Percentiles rank a stretch among this genome's conserved stretches.
Evolutionary conservation across 805 yeast genomes (phyloP).

Genomic region (Sugiyamaella valdiviana): DNA sequence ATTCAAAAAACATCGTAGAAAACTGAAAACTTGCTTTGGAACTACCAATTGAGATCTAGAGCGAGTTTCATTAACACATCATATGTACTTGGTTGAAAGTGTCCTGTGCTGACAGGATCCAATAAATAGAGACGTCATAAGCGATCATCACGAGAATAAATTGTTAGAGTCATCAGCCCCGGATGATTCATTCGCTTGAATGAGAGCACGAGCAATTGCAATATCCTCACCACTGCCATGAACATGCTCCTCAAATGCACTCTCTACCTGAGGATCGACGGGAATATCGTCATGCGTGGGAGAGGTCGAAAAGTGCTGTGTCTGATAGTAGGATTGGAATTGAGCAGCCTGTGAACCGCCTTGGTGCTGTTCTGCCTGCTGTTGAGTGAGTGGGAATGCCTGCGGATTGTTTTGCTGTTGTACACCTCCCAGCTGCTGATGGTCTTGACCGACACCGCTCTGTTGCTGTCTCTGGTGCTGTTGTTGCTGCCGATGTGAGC

Average conservation of each 20-base stretch:
- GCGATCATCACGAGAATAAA: neutral
- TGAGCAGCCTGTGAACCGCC: slow-evolving; percentile 5
- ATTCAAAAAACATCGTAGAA: too few relatives aligned
- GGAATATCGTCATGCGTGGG: slow-evolving; percentile 28
- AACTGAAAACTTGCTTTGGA: too few relatives aligned
- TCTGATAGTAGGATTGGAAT: neutral
- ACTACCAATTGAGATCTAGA: too few relatives aligned
- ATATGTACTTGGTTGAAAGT: too few relatives aligned
- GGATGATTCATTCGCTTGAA: slow-evolving; percentile 46
- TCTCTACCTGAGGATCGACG: slow-evolving; percentile 52
- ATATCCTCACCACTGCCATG: slow-evolving; percentile 43
- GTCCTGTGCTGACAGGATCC: too few relatives aligned
- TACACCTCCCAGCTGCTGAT: neutral
- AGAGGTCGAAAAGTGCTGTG: neutral
- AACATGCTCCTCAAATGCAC: slow-evolving; percentile 40
- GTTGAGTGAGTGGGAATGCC: slow-evolving; percentile 7
- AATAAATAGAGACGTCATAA: neutral
- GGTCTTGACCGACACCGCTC: slow-evolving; percentile 5
- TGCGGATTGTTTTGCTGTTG: neutral
- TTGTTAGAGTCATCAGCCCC: slow-evolving; percentile 9
- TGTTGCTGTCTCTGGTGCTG: slow-evolving; percentile 18
- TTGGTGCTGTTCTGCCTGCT: slow-evolving; percentile 14
- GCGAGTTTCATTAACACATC: too few relatives aligned
- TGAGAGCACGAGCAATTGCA: slow-evolving; percentile 60
- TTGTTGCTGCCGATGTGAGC: slow-evolving; percentile 2